Conservation (phyloP, 1,139 yeast genomes). For the Magnusiomyces fungicola region DNA sequence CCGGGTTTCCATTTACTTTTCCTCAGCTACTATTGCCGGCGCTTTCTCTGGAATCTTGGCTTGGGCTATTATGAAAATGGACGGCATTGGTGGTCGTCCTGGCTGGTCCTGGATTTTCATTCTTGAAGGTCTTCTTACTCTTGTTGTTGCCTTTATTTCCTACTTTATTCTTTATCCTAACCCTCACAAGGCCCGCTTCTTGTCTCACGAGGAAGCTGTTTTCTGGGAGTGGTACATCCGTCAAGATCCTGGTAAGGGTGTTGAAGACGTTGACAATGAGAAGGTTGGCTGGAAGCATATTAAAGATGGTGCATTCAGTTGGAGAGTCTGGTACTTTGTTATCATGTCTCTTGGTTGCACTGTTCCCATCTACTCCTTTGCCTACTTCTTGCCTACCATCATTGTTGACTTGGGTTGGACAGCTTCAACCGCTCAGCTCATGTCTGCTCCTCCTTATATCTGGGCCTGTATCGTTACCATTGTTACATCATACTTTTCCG, state of each 20-base stretch:
- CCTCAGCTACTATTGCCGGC: slow-evolving; percentile 14
- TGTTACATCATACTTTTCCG: slow-evolving; percentile 31
- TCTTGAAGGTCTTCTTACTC: slow-evolving; percentile 58
- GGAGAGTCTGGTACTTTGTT: slow-evolving; percentile 18
- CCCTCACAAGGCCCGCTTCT: slow-evolving; percentile 42
- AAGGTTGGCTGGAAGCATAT: slow-evolving; percentile 6
- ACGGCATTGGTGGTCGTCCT: slow-evolving; percentile 47
- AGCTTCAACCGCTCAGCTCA: slow-evolving; percentile 24
- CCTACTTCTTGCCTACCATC: slow-evolving; percentile 32
- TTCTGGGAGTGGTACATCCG: slow-evolving; percentile 23
- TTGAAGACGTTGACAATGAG: slow-evolving; percentile 7
- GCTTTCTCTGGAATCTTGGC: slow-evolving; percentile 42
- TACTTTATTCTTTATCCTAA: slow-evolving; percentile 45
- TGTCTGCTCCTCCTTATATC: slow-evolving; percentile 34
- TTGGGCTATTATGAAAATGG: slow-evolving; percentile 43
- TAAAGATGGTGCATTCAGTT: slow-evolving; percentile 12
- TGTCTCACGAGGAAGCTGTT: slow-evolving; percentile 41
- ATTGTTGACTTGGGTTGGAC: slow-evolving; percentile 29
- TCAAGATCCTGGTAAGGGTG: slow-evolving; percentile 7
- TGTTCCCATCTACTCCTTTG: slow-evolving; percentile 21
- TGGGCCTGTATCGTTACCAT: slow-evolving; percentile 32
- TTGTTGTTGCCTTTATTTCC: slow-evolving; percentile 48
- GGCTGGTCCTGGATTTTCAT: slow-evolving; percentile 82
- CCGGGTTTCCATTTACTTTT: slow-evolving; percentile 18
- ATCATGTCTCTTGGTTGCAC: slow-evolving; percentile 13